phyloP scores from a whole-genome alignment of 2,329 filamentous ascomycete species.

The Coniochaeta sp. region DNA sequence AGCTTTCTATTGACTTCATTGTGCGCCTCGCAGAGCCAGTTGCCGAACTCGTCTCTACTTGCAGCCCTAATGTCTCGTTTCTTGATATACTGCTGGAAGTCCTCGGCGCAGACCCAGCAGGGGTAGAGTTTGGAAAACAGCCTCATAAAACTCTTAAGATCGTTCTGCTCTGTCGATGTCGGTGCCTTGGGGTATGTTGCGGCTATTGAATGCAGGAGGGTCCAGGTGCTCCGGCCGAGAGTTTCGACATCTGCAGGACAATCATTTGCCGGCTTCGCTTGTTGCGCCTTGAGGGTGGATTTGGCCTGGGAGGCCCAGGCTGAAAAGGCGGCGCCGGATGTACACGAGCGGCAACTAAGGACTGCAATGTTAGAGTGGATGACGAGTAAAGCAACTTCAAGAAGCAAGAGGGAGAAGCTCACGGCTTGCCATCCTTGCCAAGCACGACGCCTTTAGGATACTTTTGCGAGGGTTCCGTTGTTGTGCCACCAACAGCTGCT shows the following conservation, averaged over 20 bases:
- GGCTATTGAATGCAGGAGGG: constrained; percentile 83
- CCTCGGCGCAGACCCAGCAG: constrained; percentile 91
- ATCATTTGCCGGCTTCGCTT: constrained; percentile 34
- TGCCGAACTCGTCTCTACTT: constrained; percentile 63
- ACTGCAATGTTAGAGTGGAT: constrained; percentile 10
- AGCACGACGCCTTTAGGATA: constrained; percentile 66
- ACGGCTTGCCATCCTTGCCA: constrained; percentile 81
- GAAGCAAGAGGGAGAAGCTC: constrained; percentile 25
- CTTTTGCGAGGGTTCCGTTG: constrained; percentile 36
- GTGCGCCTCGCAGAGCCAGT: constrained; percentile 79
- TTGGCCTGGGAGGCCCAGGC: constrained; percentile 48
- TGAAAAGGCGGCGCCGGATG: constrained; percentile 53
- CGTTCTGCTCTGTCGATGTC: constrained; percentile 59
- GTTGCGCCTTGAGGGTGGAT: constrained; percentile 27
- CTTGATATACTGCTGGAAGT: constrained; percentile 77
- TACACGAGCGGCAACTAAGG: constrained; percentile 65
- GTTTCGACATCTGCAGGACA: constrained; percentile 87
- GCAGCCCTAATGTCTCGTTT: constrained; percentile 56
- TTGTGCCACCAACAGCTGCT: background rate
- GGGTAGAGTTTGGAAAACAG: constrained; percentile 85
- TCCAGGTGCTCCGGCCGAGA: constrained; percentile 87
- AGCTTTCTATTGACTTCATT: constrained; percentile 85
- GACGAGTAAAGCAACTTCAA: constrained; percentile 5
- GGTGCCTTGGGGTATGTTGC: constrained; percentile 74
- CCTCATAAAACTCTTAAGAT: constrained; percentile 70